Base-by-base conservation (phyloP, 2,329 filamentous ascomycete species). In the Arthrobotrys sphaeroides region DNA sequence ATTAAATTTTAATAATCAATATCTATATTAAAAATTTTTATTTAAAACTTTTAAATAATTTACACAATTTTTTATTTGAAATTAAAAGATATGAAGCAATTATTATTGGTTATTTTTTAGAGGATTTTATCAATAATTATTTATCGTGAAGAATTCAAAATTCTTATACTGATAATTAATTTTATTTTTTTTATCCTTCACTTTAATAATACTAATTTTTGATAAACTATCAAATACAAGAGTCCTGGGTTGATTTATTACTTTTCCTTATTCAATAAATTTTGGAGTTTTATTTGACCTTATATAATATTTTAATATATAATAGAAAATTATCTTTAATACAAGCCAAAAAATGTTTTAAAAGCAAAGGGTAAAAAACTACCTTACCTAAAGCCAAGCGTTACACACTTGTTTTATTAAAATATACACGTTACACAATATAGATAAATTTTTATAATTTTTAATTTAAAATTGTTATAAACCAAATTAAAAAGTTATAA, bases 311-410 rank as follows among this genome's bases (percentile, higher is more conserved):
- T 31, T 28, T 20, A 33, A 64, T 40, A 59, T 73, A 24, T 67
- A 42, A 51, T 57, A 60, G 12, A 73, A 73, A 51, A 43, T 55
- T 72, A 77, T 67, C 72, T 61, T 76, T 49, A 59, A 69, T 49
- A 79, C 79, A 80, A 67, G 77, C 78, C 55, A 76, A 62, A n/a
- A 55, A 78, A 78, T 49, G 79, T 79, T 78, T 80, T 79, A 77
- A 80, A 70, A 78, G 78, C 79, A 78, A 80, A 80, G 55, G 80
- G 79, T 77, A 81, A 78, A 78, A 80, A 78, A 76, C 79, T 79
- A 78, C 81, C 79, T 79, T 79, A 80, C 51, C 78, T 77, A 66
- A 81, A 80, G 36, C 80, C 80, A 78, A 80, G 77, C 65, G 26
- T 49, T 49, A 28, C 26, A 38, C 36, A 12, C 36, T 38, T 38